Conservation (phyloP, 1,139 yeast species). For the Geotrichum carabidarum region DNA sequence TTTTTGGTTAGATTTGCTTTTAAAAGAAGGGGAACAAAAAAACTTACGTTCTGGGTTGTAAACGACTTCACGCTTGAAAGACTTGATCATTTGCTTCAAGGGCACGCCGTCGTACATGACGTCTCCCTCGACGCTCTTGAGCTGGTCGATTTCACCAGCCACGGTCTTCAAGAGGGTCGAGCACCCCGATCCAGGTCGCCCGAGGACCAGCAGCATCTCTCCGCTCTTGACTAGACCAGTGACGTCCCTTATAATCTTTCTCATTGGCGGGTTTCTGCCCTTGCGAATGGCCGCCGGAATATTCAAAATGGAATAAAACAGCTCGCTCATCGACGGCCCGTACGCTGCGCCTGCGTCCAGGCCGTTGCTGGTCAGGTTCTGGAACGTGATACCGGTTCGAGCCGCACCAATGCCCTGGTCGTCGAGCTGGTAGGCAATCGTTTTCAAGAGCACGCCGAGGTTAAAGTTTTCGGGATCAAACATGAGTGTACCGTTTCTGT, state of each 20-base stretch:
- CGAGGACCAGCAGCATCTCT: conserved; percentile 54
- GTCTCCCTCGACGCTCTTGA: conserved; percentile 38
- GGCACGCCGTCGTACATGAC: conserved; percentile 49
- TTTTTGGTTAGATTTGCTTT: not conserved
- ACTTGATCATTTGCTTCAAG: conserved; percentile 45
- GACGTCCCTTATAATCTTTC: conserved; percentile 16
- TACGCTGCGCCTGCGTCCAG: conserved; percentile 50
- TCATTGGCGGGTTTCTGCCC: conserved; percentile 19
- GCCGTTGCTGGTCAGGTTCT: conserved; percentile 46
- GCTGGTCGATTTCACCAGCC: conserved; percentile 46
- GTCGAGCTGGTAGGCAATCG: conserved; percentile 30
- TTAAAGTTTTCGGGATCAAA: conserved; percentile 42
- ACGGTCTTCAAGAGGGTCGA: conserved; percentile 52
- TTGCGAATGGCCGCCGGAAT: conserved; percentile 30
- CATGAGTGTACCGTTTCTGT: conserved; percentile 35
- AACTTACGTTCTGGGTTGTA: conserved; percentile 51
- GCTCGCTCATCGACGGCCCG: conserved; percentile 47
- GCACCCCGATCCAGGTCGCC: conserved; percentile 63
- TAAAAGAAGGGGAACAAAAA: conserved; percentile 34
- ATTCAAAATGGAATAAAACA: conserved; percentile 36
- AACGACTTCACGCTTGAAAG: conserved; percentile 47
- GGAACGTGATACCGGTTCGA: conserved; percentile 48
- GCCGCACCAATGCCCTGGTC: conserved; percentile 47
- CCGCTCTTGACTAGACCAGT: conserved; percentile 38
- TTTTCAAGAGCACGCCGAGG: conserved; percentile 39